Base-by-base conservation (phyloP, 768 basidiomycete species). In the Rhodotorula diobovata region DNA sequence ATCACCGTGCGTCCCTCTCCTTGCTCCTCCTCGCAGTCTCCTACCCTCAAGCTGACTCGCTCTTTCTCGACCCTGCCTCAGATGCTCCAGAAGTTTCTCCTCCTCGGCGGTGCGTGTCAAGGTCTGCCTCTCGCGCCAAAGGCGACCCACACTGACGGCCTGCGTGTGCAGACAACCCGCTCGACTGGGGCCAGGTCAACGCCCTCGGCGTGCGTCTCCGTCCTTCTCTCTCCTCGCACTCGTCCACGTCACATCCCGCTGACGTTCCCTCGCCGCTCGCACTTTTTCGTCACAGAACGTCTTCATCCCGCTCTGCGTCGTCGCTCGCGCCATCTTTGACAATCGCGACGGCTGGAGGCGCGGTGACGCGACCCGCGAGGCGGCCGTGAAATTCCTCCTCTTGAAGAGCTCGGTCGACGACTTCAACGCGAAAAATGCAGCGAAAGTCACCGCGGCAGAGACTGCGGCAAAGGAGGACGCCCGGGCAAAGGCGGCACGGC, bases 181-280 rank as follows among this genome's bases (percentile, higher is more conserved):
- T 63, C 56, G 67, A 68, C 37, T 68, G 25, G 30, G 67, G 67
- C 12, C 61, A 68, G 32, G 54, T 63, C 39, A 61, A 43, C n/a
- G 61, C 55, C 2, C 37, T 50, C 45, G 35, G 45, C 21, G 37
- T 23, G 30, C 56, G 58, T 59, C 58, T 7, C 3, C 20, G 20
- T 23, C 28, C 32, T 10, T 54, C 23, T 30, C 53, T 32, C 54
- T 30, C 5, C 2, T 23, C 34, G 0, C 54, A 55, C 32, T 18
- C 34, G 16, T 18, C 30, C n/a, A 28, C 48, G n/a, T n/a, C n/a
- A n/a, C n/a, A n/a, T n/a, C n/a, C n/a, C 14, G 21, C 46, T 46
- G 46, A 46, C 46, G 9, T 4, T 12, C 14, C 6, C 23, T 46
- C 23, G 9, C 18, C 23, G 14, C 46, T 20, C 46, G 45, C 46